Percentiles rank a stretch among this genome's conserved stretches.
Evolutionary conservation across 495 filamentous ascomycete species (phyloP).

Genomic region (Lophiostoma macrostomum): DNA sequence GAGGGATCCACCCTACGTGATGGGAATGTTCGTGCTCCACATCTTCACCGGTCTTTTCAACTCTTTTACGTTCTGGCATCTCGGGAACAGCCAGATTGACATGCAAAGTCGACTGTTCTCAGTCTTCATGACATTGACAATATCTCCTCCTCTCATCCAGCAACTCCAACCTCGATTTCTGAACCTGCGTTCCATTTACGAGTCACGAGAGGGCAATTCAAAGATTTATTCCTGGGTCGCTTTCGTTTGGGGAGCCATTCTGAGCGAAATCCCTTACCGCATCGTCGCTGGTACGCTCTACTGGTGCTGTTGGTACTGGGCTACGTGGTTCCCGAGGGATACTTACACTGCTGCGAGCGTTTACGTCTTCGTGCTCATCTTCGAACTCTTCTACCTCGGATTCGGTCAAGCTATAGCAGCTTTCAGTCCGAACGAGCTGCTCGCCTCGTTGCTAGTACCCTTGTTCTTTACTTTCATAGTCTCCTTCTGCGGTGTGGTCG

Average conservation of each 20-base stretch:
- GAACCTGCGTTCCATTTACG: slow-evolving; percentile 61
- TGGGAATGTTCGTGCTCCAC: slow-evolving; percentile 57
- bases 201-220: slow-evolving; percentile 64
- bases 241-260: slow-evolving; percentile 65
- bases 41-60: slow-evolving; percentile 63
- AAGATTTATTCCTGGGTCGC: slow-evolving; percentile 72
- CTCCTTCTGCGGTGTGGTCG: slow-evolving; percentile 61
- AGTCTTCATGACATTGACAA: slow-evolving; percentile 69
- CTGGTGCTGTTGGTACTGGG: slow-evolving; percentile 60
- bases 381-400: slow-evolving; percentile 69
- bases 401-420: slow-evolving; percentile 77
- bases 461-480: slow-evolving; percentile 59
- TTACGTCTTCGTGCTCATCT: slow-evolving; percentile 62
- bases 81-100: slow-evolving; percentile 56
- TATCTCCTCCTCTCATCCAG: slow-evolving; percentile 60
- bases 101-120: slow-evolving; percentile 66
- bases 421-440: slow-evolving; percentile 66
- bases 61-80: slow-evolving; percentile 63
- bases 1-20: slow-evolving; percentile 33
- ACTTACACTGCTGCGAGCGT: slow-evolving; percentile 54
- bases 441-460: slow-evolving; percentile 58
- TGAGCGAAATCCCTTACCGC: slow-evolving; percentile 72
- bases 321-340: slow-evolving; percentile 53
- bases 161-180: slow-evolving; percentile 69
- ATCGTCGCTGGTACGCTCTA: slow-evolving; percentile 59